phyloP scores from a whole-genome alignment of 2,329 filamentous ascomycete species.

The Aspergillus jensenii region DNA sequence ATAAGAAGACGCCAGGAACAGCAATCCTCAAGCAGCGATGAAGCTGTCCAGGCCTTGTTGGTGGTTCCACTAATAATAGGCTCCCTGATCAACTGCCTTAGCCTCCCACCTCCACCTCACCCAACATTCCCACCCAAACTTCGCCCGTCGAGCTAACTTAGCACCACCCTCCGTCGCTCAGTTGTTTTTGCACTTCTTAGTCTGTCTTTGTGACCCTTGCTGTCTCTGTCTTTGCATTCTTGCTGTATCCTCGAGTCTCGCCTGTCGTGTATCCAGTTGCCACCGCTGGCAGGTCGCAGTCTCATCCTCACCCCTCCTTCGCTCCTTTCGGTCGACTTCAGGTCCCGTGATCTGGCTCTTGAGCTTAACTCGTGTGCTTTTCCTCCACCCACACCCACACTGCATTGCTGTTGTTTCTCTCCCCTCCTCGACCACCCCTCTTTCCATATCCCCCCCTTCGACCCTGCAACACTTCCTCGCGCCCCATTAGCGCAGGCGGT shows the following conservation, averaged over 20 bases:
- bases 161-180: neutral
- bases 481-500: constrained; percentile 38
- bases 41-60: neutral
- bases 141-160: neutral
- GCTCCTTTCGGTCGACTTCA: constrained; percentile 5
- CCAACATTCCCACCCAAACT: constrained; percentile 8
- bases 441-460: constrained; percentile 6
- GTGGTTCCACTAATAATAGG: constrained; percentile 4
- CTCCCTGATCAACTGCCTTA: neutral
- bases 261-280: neutral
- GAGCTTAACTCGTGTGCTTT: constrained; percentile 12
- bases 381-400: constrained; percentile 11
- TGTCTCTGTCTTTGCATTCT: neutral
- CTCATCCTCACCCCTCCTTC: constrained; percentile 8
- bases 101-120: constrained; percentile 1
- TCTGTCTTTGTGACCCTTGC: constrained; percentile 6
- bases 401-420: neutral
- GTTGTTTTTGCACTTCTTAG: constrained; percentile 1
- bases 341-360: constrained; percentile 17
- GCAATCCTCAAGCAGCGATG: neutral
- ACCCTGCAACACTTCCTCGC: constrained; percentile 9
- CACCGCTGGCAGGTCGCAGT: constrained; percentile 8
- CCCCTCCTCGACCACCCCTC: constrained; percentile 5
- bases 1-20: neutral
- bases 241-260: neutral